phyloP scores from a whole-genome alignment of 305 asterid genomes.

The Ajuga reptans region DNA sequence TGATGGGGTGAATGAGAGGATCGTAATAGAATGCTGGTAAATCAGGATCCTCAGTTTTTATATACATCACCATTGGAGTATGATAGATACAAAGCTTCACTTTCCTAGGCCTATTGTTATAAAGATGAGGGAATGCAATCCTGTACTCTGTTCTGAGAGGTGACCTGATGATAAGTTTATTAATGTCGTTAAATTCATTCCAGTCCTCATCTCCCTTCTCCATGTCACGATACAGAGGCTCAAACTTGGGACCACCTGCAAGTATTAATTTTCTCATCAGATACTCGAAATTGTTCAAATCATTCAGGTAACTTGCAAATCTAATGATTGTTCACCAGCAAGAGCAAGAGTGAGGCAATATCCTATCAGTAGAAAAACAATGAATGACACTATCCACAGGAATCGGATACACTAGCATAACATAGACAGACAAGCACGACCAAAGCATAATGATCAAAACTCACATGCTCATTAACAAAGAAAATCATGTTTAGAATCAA shows the following conservation, averaged over 20 bases:
- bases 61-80: conserved; percentile 97
- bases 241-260: conserved; percentile 98
- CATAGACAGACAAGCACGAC: neutral
- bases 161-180: conserved; percentile 91
- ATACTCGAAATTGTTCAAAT: neutral
- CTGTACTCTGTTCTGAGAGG: conserved; percentile 97
- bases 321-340: neutral
- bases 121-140: conserved; percentile 94
- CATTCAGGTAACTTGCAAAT: neutral
- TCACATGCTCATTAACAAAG: neutral
- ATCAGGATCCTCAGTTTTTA: conserved; percentile 99
- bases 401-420: neutral
- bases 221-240: conserved; percentile 98
- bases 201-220: conserved; percentile 99
- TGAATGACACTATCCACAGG: neutral
- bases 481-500: neutral
- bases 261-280: conserved; percentile 7
- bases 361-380: neutral
- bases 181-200: conserved; percentile 97
- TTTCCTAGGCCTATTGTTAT: conserved; percentile 93
- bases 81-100: conserved; percentile 88
- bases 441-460: neutral
- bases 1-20: conserved; percentile 91
- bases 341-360: neutral
- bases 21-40: conserved; percentile 95